phyloP scores from a whole-genome alignment of 371 early-diverging fungal species.

The Syncephalastrum racemosum region DNA sequence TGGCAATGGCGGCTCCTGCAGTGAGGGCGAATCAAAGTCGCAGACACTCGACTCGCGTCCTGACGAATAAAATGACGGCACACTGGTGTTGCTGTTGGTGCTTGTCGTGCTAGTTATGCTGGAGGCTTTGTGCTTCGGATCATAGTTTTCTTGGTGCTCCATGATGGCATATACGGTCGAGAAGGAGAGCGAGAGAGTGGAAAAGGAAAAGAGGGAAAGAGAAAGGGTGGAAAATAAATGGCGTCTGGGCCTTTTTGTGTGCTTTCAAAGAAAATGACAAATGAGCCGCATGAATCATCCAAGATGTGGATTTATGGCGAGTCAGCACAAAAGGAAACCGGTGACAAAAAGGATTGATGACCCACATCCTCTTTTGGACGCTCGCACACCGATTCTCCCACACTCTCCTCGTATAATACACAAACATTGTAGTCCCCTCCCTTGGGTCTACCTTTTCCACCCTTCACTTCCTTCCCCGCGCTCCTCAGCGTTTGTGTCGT shows the following conservation, averaged over 20 bases:
- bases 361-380: too few relatives aligned
- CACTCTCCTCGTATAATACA: neutral
- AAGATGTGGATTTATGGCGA: constrained; percentile 7
- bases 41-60: constrained; percentile 16
- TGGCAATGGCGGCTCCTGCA: constrained; percentile 4
- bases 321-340: constrained; percentile 12
- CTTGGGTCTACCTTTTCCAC: neutral
- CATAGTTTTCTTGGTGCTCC: constrained; percentile 25
- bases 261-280: constrained; percentile 7
- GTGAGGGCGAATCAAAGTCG: constrained; percentile 16
- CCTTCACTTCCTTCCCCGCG: too few relatives aligned
- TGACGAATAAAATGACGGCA: constrained; percentile 18
- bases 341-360: too few relatives aligned
- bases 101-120: constrained; percentile 18
- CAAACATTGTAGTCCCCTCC: neutral
- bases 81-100: constrained; percentile 16
- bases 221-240: constrained; percentile 9
- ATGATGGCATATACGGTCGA: constrained; percentile 11
- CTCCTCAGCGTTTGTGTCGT: too few relatives aligned
- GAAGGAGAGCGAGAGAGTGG: constrained; percentile 10
- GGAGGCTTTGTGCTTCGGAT: constrained; percentile 27
- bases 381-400: neutral
- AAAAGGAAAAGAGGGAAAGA: constrained; percentile 12
- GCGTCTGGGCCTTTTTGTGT: constrained; percentile 8
- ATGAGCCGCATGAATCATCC: constrained; percentile 4